Evolutionary conservation across 2,329 filamentous ascomycete genomes (phyloP).

Genomic region (Amylocarpus encephaloides): DNA sequence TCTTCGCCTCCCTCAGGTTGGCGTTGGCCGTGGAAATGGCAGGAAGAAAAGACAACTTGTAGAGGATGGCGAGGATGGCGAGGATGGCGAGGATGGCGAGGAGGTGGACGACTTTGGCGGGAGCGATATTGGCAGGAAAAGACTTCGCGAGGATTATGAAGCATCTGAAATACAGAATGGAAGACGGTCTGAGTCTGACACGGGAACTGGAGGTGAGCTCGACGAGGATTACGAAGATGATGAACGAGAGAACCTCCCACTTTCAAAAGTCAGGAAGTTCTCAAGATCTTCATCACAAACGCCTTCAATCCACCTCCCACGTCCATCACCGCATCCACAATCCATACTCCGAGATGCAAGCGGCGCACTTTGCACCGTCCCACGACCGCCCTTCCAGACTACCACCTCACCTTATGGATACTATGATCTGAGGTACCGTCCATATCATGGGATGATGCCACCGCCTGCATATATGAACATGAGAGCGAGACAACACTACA

Average conservation of each 20-base stretch:
- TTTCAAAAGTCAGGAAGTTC: not conserved
- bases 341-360: not conserved
- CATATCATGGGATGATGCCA: too few species aligned
- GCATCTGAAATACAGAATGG: not conserved
- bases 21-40: not conserved
- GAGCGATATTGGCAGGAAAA: too few species aligned
- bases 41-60: too few species aligned
- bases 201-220: not conserved
- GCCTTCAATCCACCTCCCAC: not conserved
- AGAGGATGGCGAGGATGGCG: too few species aligned
- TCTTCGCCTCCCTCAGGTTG: not conserved
- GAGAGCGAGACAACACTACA: too few species aligned
- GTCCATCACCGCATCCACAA: not conserved
- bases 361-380: not conserved
- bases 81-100: too few species aligned
- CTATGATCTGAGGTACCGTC: too few species aligned
- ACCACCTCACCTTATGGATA: too few species aligned
- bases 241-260: not conserved
- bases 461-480: too few species aligned
- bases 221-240: not conserved
- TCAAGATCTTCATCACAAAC: not conserved
- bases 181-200: too few species aligned
- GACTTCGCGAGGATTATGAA: too few species aligned
- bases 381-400: not conserved
- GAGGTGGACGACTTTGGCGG: too few species aligned